Percentiles rank a stretch among this genome's conserved stretches.
Evolutionary conservation across 228 moss, liverwort and hornwort genomes (phyloP).

Genomic region (Sphagnum magellanicum): DNA sequence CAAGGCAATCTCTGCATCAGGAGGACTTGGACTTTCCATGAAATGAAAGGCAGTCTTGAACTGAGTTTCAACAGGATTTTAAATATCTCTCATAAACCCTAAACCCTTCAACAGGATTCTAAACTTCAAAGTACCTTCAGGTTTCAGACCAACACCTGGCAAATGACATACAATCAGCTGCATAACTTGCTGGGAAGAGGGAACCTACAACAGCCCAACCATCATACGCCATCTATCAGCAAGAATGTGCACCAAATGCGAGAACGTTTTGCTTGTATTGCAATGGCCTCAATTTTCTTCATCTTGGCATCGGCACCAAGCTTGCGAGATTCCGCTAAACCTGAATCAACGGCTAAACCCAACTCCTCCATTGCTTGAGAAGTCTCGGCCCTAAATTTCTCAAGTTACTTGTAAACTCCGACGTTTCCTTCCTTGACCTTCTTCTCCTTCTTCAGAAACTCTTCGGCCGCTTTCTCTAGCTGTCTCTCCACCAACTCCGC

Average conservation of each 20-base stretch:
- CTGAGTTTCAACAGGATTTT: too few species aligned
- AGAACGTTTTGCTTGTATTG: conserved; percentile 44
- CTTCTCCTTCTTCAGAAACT: conserved; percentile 68
- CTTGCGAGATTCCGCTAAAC: conserved; percentile 64
- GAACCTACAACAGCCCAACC: too few species aligned
- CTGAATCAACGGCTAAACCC: conserved; percentile 67
- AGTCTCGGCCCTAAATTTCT: conserved; percentile 61
- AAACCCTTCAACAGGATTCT: too few species aligned
- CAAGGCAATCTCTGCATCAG: not conserved
- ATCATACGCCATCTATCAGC: too few species aligned
- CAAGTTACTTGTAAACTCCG: conserved; percentile 62
- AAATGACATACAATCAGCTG: too few species aligned
- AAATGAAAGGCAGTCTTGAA: too few species aligned
- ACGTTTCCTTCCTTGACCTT: conserved; percentile 75
- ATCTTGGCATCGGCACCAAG: conserved; percentile 49
- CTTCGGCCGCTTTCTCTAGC: conserved; percentile 79
- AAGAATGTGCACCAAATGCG: conserved; percentile 32
- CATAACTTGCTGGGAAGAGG: too few species aligned
- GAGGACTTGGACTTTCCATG: too few species aligned
- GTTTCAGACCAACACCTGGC: not conserved
- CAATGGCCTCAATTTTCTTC: conserved; percentile 79
- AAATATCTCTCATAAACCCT: too few species aligned
- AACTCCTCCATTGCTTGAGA: conserved; percentile 58
- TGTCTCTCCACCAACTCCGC: conserved; percentile 77
- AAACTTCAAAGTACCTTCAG: too few species aligned